These are phyloP conservation scores for Catharanthus roseus DNA, from an alignment of 257 asterid species.

Conservation along the genomic window DNA sequence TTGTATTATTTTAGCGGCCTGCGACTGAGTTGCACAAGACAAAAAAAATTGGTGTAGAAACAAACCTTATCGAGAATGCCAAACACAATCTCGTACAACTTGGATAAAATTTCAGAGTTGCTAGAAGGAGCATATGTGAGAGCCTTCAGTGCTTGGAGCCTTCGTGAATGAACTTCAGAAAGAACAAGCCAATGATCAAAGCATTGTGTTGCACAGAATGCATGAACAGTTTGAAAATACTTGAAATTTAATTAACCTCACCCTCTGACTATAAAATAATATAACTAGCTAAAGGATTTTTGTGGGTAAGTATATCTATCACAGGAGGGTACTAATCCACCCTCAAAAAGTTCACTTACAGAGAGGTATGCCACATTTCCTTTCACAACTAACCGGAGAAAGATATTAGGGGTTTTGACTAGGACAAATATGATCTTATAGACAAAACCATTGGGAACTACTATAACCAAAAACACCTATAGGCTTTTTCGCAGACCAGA, in stretches of 20 bases:
- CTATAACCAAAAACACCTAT: not conserved
- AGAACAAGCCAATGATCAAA: constrained; percentile 26
- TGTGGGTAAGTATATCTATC: not conserved
- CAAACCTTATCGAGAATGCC: constrained; percentile 93
- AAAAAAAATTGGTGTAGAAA: not conserved
- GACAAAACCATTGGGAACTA: not conserved
- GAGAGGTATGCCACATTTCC: not conserved
- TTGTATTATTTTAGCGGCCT: not conserved
- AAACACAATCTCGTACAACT: constrained; percentile 86
- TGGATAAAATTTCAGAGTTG: constrained; percentile 82
- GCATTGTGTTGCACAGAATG: constrained; percentile 14
- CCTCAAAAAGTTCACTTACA: not conserved
- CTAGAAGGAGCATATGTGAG: constrained; percentile 91
- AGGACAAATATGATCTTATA: not conserved
- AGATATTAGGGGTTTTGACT: too few species aligned
- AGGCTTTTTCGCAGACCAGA: not conserved
- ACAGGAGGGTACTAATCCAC: not conserved
- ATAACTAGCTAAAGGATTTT: not conserved
- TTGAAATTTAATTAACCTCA: not conserved
- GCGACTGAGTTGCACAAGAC: not conserved
- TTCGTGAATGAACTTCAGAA: constrained; percentile 89
- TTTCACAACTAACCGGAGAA: not conserved
- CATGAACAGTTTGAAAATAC: constrained; percentile 8
- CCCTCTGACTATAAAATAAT: not conserved
- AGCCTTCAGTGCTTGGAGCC: constrained; percentile 97